phyloP scores from a whole-genome alignment of 2,329 filamentous ascomycete species.

The Diaporthe nobilis region DNA sequence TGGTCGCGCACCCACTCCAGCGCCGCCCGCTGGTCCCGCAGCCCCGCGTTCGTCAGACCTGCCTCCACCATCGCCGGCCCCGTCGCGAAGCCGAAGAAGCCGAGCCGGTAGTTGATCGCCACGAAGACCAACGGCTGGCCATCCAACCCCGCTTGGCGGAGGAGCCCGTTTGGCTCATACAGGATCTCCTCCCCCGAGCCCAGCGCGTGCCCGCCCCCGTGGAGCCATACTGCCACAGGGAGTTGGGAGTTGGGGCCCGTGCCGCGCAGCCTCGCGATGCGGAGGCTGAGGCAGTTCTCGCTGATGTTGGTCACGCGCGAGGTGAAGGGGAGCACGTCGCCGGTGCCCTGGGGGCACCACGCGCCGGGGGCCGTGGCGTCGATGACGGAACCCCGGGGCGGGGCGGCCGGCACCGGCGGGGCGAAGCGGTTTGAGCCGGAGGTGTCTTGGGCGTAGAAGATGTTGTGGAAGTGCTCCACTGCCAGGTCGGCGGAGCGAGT shows the following conservation, averaged over 20 bases:
- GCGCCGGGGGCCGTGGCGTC: conserved; percentile 48
- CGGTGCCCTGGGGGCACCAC: conserved; percentile 49
- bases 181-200: conserved; percentile 45
- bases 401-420: conserved; percentile 46
- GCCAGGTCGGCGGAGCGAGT: conserved; percentile 41
- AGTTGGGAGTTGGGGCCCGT: conserved; percentile 40
- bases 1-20: conserved; percentile 44
- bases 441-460: conserved; percentile 51
- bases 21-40: conserved; percentile 51
- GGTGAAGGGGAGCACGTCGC: conserved; percentile 45
- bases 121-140: conserved; percentile 45
- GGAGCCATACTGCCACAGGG: conserved; percentile 47
- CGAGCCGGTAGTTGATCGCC: conserved; percentile 47
- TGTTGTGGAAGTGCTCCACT: conserved; percentile 52
- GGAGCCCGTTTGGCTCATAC: conserved; percentile 46
- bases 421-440: conserved; percentile 50
- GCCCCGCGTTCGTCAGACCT: conserved; percentile 48
- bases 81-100: conserved; percentile 47
- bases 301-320: conserved; percentile 45
- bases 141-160: conserved; percentile 44
- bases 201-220: conserved; percentile 46
- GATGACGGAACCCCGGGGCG: conserved; percentile 44
- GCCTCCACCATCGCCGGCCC: conserved; percentile 44
- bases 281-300: conserved; percentile 47
- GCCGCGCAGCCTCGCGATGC: conserved; percentile 44